Evolutionary conservation across 169 alveolate genomes (phyloP), one percentile per base, ranked within the genome.

Genomic region (Plasmodium sp.): DNA sequence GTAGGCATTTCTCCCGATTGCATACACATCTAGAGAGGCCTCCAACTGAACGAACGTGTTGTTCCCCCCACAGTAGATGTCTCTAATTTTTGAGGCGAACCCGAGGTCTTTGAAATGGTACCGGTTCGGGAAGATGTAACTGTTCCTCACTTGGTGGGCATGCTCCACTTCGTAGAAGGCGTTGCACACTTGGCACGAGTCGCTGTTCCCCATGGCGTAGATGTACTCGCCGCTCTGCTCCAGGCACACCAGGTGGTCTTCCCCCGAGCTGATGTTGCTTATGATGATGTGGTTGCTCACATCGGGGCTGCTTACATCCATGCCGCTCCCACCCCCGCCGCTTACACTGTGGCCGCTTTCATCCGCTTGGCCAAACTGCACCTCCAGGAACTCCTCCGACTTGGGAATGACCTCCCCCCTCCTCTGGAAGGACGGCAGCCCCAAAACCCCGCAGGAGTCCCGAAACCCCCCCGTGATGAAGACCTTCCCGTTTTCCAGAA

Each of bases 1-100:
- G 72, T 97, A 97, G 0, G 98, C 98, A 91, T 97, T 97, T 71
- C 98, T 96, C 31, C 98, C 98, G 36, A 97, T 95, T 22, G 97
- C 98, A 84, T 94, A 97, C 0, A 96, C 94, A 51, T 96, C 95
- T n/a, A 84, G 33, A 16, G 95, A 45, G 3, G 75, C 39, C 10
- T 95, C 96, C 7, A 97, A 92, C 51, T 96, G 98, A 39, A 97
- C 80, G 85, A 96, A 97, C 27, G 98, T 97, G 48, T 98, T 95
- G 48, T 97, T 96, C 54, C 97, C 96, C 3, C 98, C 98, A 79
- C 97, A 96, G 62, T 95, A 92, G 3, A 97, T 92, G 51, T 93
- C 91, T 31, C 80, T 82, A 72, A 97, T 83, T 67, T 67, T 77
- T n/a, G 94, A 96, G 7, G 43, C 75, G 67, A 96, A 95, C 43